Percentiles rank a stretch among this genome's conserved stretches.
These are phyloP conservation scores for Aquanectria penicillioides DNA, from an alignment of 2,329 filamentous ascomycete species.

Conservation along the genomic window DNA sequence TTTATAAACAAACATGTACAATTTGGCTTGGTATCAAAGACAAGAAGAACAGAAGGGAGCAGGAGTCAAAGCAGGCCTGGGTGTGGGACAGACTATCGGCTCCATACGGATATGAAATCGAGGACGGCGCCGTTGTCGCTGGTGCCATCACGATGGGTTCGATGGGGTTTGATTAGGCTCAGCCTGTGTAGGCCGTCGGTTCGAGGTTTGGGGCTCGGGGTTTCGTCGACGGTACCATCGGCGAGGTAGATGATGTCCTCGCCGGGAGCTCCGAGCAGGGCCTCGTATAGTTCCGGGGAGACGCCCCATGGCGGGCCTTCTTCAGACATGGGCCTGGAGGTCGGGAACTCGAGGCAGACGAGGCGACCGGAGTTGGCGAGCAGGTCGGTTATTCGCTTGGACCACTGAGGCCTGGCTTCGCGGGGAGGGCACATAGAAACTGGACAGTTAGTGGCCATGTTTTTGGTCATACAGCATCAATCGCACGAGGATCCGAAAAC, in stretches of 20 bases:
- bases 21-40: slow-evolving; percentile 36
- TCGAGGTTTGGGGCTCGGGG: slow-evolving; percentile 51
- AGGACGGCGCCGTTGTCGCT: slow-evolving; percentile 56
- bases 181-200: slow-evolving; percentile 54
- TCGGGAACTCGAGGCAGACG: slow-evolving; percentile 81
- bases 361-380: slow-evolving; percentile 61
- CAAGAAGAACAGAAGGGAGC: slow-evolving; percentile 25
- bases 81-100: slow-evolving; percentile 37
- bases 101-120: slow-evolving; percentile 67
- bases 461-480: too few relatives aligned
- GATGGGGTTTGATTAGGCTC: slow-evolving; percentile 59
- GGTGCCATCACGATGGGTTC: slow-evolving; percentile 60
- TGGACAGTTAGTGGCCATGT: slow-evolving; percentile 43
- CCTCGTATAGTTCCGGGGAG: slow-evolving; percentile 74
- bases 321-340: slow-evolving; percentile 71
- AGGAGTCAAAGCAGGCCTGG: slow-evolving; percentile 6
- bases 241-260: slow-evolving; percentile 69
- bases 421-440: slow-evolving; percentile 72
- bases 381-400: slow-evolving; percentile 60
- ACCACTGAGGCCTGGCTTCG: slow-evolving; percentile 62
- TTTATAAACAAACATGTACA: slow-evolving; percentile 35
- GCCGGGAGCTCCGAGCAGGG: slow-evolving; percentile 76
- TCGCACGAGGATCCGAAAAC: not conserved
- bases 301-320: slow-evolving; percentile 80
- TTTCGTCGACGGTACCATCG: slow-evolving; percentile 54